phyloP scores from a whole-genome alignment of 495 filamentous ascomycete species.

The Evernia prunastri region DNA sequence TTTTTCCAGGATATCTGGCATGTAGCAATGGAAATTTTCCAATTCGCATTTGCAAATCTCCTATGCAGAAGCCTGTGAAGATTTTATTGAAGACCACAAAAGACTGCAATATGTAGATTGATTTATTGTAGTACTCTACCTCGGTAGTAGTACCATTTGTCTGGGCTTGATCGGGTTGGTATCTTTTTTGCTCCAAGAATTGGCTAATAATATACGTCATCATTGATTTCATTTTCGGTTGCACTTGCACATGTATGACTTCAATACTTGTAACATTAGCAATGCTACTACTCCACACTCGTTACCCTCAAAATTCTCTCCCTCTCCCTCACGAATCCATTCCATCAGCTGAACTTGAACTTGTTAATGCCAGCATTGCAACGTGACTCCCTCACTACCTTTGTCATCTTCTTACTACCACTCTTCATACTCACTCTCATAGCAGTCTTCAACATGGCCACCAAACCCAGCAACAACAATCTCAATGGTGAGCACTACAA shows the following conservation, averaged over 20 bases:
- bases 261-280: background rate
- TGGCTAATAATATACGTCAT: background rate
- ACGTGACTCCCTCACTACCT: constrained; percentile 6
- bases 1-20: too few relatives aligned
- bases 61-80: background rate
- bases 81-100: background rate
- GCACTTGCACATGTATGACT: background rate
- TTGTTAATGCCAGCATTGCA: constrained; percentile 6
- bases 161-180: background rate
- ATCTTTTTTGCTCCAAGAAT: background rate
- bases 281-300: too few relatives aligned
- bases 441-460: constrained; percentile 35
- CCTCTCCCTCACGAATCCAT: background rate
- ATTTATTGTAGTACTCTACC: too few relatives aligned
- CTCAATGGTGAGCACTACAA: constrained; percentile 41
- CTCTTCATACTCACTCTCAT: constrained; percentile 4
- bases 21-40: background rate
- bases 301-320: too few relatives aligned
- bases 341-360: background rate
- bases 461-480: constrained; percentile 51
- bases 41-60: background rate
- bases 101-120: too few relatives aligned
- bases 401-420: constrained; percentile 14
- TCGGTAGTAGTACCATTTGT: too few relatives aligned
- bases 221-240: background rate